Percentiles rank a stretch among this genome's conserved stretches.
These are phyloP conservation scores for Mucor indicus DNA, from an alignment of 371 early-diverging fungal species.

Conservation along the genomic window DNA sequence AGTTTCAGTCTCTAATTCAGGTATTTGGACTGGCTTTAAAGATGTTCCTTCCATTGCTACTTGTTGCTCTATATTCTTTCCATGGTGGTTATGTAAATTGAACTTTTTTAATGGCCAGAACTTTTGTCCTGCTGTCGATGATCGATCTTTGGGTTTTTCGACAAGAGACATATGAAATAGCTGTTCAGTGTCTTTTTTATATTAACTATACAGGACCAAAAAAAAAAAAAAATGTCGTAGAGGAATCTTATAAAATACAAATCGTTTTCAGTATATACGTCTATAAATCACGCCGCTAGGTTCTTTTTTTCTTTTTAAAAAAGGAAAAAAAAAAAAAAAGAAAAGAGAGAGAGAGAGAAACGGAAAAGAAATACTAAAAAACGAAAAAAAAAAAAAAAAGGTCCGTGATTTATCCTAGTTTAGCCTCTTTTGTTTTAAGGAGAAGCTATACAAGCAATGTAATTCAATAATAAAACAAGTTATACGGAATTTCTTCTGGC, in stretches of 20 bases:
- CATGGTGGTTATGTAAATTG: constrained; percentile 4
- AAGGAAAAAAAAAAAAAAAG: not conserved
- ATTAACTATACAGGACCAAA: not conserved
- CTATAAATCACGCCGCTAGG: too few relatives aligned
- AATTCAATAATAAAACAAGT: too few relatives aligned
- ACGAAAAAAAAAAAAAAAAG: not conserved
- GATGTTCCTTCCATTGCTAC: too few relatives aligned
- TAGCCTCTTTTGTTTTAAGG: too few relatives aligned
- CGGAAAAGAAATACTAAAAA: too few relatives aligned
- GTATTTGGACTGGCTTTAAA: too few relatives aligned
- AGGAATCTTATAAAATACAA: too few relatives aligned
- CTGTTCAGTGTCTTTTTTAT: not conserved
- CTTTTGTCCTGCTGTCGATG: constrained; percentile 19
- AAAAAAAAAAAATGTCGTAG: not conserved
- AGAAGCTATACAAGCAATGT: too few relatives aligned
- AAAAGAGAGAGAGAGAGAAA: too few relatives aligned
- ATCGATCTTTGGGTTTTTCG: constrained; percentile 14
- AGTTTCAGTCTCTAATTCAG: too few relatives aligned
- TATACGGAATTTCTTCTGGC: too few relatives aligned
- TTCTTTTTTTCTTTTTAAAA: not conserved
- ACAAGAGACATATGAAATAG: constrained; percentile 2
- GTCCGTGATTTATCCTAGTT: constrained; percentile 8
- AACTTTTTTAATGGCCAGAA: constrained; percentile 28
- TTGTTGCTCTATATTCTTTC: constrained; percentile 5
- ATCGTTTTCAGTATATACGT: too few relatives aligned